Evolutionary conservation across 148 eudicot species (phyloP).

Genomic region (Silene uniflora): DNA sequence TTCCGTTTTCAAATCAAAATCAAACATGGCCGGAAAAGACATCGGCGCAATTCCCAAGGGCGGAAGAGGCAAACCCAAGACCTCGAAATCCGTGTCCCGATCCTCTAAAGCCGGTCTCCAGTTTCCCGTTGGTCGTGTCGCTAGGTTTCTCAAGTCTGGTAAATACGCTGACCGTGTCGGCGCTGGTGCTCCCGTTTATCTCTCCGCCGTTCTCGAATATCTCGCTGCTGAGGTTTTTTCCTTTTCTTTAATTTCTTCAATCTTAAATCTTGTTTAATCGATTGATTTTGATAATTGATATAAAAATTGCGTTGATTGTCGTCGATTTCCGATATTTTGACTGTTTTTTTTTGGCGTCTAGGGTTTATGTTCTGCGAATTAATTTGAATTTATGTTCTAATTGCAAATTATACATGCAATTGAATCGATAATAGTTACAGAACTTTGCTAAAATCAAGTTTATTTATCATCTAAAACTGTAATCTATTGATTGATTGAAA

Average conservation of each 20-base stretch:
- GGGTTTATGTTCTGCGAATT: too few relatives aligned
- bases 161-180: conserved; percentile 45
- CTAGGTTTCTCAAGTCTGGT: conserved; percentile 39
- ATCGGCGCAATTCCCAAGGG: conserved; percentile 32
- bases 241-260: neutral
- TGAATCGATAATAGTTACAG: too few relatives aligned
- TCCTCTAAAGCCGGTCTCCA: conserved; percentile 40
- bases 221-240: conserved; percentile 42
- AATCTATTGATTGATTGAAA: too few relatives aligned
- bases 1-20: too few relatives aligned
- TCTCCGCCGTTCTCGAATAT: conserved; percentile 43
- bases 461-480: too few relatives aligned
- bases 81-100: conserved; percentile 34
- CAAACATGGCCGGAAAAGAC: conserved; percentile 38
- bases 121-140: conserved; percentile 43
- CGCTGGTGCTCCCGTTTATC: conserved; percentile 43
- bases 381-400: too few relatives aligned
- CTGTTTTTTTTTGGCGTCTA: too few relatives aligned
- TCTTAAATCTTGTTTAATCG: neutral
- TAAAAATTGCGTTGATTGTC: too few relatives aligned
- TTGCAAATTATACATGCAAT: too few relatives aligned
- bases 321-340: too few relatives aligned
- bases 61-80: conserved; percentile 40
- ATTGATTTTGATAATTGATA: too few relatives aligned
- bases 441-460: too few relatives aligned